A percentile compares a stretch with the other conserved stretches of the same genome.
Conservation (phyloP, 352 stramenopile genomes). For the Thraustotheca clavata region DNA sequence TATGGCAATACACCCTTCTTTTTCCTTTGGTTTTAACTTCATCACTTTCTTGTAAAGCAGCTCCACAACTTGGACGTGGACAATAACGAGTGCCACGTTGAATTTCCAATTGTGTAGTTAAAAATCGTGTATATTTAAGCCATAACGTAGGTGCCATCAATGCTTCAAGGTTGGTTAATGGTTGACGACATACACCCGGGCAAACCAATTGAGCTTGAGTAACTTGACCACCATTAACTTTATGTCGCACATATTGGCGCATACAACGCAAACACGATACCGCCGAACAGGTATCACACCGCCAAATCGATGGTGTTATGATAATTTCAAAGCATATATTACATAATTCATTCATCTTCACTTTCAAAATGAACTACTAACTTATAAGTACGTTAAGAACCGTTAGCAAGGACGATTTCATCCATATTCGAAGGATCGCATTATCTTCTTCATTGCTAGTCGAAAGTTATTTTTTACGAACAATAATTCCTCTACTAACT, state of each 20-base stretch:
- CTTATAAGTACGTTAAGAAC: too few relatives aligned
- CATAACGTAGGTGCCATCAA: neutral
- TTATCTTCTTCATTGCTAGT: too few relatives aligned
- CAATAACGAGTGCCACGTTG: constrained; percentile 16
- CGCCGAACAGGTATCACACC: neutral
- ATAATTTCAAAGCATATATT: neutral
- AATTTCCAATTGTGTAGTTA: constrained; percentile 10
- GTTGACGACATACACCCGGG: constrained; percentile 5
- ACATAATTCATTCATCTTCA: neutral
- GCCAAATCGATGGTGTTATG: neutral
- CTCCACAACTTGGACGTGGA: constrained; percentile 10
- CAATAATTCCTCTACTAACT: too few relatives aligned
- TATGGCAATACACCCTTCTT: constrained; percentile 3
- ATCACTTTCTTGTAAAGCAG: neutral
- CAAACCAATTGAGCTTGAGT: constrained; percentile 7
- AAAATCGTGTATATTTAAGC: constrained; percentile 14
- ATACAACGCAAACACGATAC: constrained; percentile 11
- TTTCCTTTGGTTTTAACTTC: neutral
- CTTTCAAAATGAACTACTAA: too few relatives aligned
- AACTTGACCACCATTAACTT: constrained; percentile 16
- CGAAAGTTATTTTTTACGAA: too few relatives aligned
- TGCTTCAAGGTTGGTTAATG: neutral
- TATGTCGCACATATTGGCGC: constrained; percentile 19
- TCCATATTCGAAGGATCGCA: too few relatives aligned
- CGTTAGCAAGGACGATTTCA: too few relatives aligned